Percentiles rank a stretch among this genome's conserved stretches.
Conservation (phyloP, 495 filamentous ascomycete genomes). For the Daldinia loculata region DNA sequence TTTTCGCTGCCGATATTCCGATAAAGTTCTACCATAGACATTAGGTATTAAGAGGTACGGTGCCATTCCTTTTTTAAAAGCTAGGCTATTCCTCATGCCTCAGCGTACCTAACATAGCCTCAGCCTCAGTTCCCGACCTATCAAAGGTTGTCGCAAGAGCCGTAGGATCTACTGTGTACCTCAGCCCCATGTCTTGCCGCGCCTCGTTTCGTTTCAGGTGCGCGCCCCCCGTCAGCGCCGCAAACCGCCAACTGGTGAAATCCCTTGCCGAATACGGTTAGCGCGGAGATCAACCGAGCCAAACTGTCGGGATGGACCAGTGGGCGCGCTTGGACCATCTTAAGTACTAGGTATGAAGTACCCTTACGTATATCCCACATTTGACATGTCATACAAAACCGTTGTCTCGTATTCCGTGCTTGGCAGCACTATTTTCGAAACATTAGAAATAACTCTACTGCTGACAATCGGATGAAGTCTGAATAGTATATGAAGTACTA, state of each 20-base stretch:
- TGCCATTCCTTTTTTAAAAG: not conserved
- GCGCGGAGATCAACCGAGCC: not conserved
- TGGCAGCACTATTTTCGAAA: constrained; percentile 1
- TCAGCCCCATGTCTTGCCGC: not conserved
- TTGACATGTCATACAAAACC: not conserved
- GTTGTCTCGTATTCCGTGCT: not conserved
- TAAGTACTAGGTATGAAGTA: not conserved
- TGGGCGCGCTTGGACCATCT: not conserved
- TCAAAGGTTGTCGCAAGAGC: not conserved
- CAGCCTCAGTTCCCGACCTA: constrained; percentile 1
- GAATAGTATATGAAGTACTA: not conserved
- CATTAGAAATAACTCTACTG: not conserved
- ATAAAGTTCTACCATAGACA: too few relatives aligned
- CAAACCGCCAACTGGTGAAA: not conserved
- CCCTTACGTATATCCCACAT: not conserved
- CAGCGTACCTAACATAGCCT: not conserved
- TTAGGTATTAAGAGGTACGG: too few relatives aligned
- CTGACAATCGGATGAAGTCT: not conserved
- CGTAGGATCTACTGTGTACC: not conserved
- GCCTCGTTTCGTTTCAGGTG: constrained; percentile 8
- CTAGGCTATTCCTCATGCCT: not conserved
- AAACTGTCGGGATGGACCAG: not conserved
- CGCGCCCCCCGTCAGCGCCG: not conserved
- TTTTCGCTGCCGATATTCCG: too few relatives aligned
- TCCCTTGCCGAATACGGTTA: not conserved